Evolutionary conservation across 257 asterid species (phyloP).

Genomic region (Solanum dulcamara): DNA sequence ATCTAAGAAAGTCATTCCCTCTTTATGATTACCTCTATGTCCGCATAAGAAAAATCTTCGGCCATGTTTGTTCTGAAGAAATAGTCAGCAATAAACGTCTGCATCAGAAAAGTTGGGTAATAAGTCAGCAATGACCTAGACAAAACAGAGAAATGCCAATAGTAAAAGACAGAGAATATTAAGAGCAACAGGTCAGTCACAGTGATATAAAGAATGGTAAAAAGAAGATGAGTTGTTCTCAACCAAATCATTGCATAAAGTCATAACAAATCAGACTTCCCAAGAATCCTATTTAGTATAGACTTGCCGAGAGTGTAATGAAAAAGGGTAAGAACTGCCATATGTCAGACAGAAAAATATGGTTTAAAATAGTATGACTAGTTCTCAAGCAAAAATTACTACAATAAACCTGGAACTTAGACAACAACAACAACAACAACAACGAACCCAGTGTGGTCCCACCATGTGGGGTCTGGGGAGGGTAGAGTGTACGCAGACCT

Average conservation of each 20-base stretch:
- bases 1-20: not conserved
- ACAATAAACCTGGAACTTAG: not conserved
- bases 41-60: slow-evolving; percentile 70
- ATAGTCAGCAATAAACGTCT: slow-evolving; percentile 87
- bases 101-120: slow-evolving; percentile 11
- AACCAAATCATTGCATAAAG: not conserved
- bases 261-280: not conserved
- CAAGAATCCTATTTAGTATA: not conserved
- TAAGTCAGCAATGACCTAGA: not conserved
- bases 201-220: not conserved
- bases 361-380: not conserved
- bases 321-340: not conserved
- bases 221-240: not conserved
- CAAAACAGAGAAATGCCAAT: not conserved
- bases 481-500: too few relatives aligned
- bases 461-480: too few relatives aligned
- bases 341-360: not conserved
- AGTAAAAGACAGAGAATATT: not conserved
- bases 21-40: slow-evolving; percentile 53
- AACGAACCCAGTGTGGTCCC: too few relatives aligned
- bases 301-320: not conserved
- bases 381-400: not conserved
- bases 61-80: slow-evolving; percentile 74
- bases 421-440: too few relatives aligned
- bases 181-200: not conserved